Evolutionary conservation across 352 stramenopile genomes (phyloP), one percentile per base, ranked within the genome.

Genomic region (Poterioochromonas sp.): DNA sequence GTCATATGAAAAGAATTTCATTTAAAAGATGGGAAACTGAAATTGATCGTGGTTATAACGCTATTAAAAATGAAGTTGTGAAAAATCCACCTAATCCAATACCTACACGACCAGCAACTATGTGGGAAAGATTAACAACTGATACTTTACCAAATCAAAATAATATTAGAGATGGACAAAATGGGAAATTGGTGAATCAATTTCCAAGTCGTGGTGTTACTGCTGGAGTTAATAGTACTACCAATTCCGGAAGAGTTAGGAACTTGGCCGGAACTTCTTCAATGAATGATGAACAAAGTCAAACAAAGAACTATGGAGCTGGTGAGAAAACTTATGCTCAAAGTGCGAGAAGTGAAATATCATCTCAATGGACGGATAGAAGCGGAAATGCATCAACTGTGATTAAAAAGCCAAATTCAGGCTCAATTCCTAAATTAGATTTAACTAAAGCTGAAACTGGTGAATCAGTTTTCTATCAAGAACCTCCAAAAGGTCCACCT

Each of bases 21-120:
- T 64, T 35, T 32, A 43, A 76, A 37, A 34, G 35, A 39, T 76
- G 49, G 44, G 43, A 76, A 32, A 47, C 47, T 43, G 3, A 40
- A 34, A 47, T 76, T 15, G 47, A 76, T 34, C 43, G 69, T 29
- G 69, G 69, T 22, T 76, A 65, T 37, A 41, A 76, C n/a, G 3
- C 15, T 37, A 58, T 74, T 29, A 74, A 3, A 35, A 74, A 74
- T 58, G 37, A 58, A 58, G 20, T 41, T 26, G 18, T 44, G 1
- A 71, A 12, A 29, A 44, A 71, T 47, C 62, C 34, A 43, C 37
- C 37, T 5, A 15, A 41, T 41, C 65, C 65, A 39, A 20, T 54
- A 35, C 65, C 65, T 58, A 37, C 22, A 15, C 37, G 65, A 15
- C 65, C 65, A 37, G n/a, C 29, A 20, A 58, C 65, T 39, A 54